Evolutionary conservation across 495 filamentous ascomycete species (phyloP), one percentile per base, ranked within the genome.

Genomic region (Penicillium cosmopolitanum): DNA sequence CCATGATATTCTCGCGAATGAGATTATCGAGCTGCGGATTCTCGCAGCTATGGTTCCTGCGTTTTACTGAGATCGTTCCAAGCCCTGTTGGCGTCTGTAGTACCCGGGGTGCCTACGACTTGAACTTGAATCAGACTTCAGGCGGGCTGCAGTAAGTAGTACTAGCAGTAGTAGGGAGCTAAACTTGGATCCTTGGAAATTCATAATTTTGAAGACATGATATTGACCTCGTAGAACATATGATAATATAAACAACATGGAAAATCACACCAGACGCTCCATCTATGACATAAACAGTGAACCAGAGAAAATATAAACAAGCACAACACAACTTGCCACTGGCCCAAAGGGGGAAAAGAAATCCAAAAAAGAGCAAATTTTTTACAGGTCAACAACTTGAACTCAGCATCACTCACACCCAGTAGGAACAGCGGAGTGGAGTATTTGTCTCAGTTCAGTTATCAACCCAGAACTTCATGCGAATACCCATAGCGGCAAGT

Each of bases 401-500:
- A 16, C n/a, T 16, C 5, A 44, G 16, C 23, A 19, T 10, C 5
- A 21, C 43, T n/a, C 43, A 23, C 21, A 12, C 23, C 21, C 19
- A 11, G 31, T 3, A 23, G 23, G 2, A 23, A 3, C 0, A 48
- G 16, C 16, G 4, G n/a, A 13, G 42, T 13, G n/a, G n/a, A 44
- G 16, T 2, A 48, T 6, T 6, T 1, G 9, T 6, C 9, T n/a
- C 62, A 69, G 51, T 80, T n/a, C 62, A 69, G 51, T 80, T 77
- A 53, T 79, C 85, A 34, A 98, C 84, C 74, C 87, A 87, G 74
- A 95, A 98, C 81, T 88, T 92, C 81, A 97, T 85, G 68, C 89
- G 84, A 51, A 96, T 86, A 51, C 93, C 93, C 92, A 97, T 98
- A 43, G 92, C 90, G 43, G 91, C 90, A 62, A 98, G 77, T 71